Evolutionary conservation across 495 filamentous ascomycete genomes (phyloP), one percentile per base, ranked within the genome.

Genomic region (Podospora didyma): DNA sequence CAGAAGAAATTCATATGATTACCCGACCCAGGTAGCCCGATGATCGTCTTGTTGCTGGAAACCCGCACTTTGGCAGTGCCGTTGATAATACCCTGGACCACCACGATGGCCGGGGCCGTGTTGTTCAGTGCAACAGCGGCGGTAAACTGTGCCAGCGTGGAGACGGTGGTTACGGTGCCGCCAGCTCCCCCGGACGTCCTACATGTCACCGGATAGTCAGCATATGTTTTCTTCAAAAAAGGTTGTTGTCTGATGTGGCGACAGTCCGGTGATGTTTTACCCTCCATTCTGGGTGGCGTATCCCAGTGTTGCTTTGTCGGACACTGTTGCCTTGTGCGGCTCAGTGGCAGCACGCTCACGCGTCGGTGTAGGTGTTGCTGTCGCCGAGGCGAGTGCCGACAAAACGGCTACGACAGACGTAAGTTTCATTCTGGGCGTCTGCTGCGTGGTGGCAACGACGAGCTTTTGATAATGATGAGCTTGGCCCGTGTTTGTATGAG

Each of bases 91-190:
- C 79, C 79, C 26, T 64, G 61, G 56, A 85, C 68, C 46, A 79
- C 52, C 21, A 85, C 73, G 24, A 85, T 75, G 55, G 75, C 73
- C 17, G 73, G 68, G 0, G 64, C 71, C 23, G 73, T 70, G 22
- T 59, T 64, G 53, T 69, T 69, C 52, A 75, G 73, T 1, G 58
- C 60, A 46, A 79, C 81, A 19, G 80, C 82, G 0, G 72, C 62
- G 1, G 74, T 75, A 62, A 85, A 79, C 24, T 73, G 69, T 21
- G 79, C 78, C 26, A 82, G 79, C 2, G 78, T 77, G 2, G 80
- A 80, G 48, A 86, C 85, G 9, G 80, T 84, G 11, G 78, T 82
- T 6, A 79, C 82, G 2, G 73, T 78, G 51, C 83, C 85, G 14
- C 82, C 80, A 28, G 72, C 66, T 52, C 85, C 84, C 35, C 84